Evolutionary conservation across 192 early-diverging fungal species (phyloP).

Genomic region (Mortierella hygrophila): DNA sequence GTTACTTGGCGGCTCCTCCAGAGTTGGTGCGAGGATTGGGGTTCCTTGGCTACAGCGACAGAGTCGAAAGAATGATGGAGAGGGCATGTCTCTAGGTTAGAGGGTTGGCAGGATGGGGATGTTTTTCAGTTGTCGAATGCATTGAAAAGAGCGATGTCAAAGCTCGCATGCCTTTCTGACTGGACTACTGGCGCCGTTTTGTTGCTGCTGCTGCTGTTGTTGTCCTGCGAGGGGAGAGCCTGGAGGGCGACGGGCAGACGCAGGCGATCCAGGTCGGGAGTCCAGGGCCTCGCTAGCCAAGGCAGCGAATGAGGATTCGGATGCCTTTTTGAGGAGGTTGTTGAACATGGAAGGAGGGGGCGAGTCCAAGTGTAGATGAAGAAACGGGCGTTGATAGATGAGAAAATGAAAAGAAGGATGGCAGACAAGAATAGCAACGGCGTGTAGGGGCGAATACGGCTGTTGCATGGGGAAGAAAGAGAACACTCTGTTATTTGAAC

Average conservation of each 20-base stretch:
- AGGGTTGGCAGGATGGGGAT: not conserved
- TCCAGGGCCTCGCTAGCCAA: slow-evolving; percentile 55
- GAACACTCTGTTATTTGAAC: not conserved
- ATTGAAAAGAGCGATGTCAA: not conserved
- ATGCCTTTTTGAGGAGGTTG: slow-evolving; percentile 56
- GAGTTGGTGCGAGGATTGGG: slow-evolving; percentile 9
- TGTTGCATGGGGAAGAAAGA: not conserved
- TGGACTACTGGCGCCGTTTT: slow-evolving; percentile 15
- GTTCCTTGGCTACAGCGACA: slow-evolving; percentile 32
- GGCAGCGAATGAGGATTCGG: slow-evolving; percentile 50
- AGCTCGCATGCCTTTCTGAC: slow-evolving; percentile 40
- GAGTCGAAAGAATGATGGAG: not conserved
- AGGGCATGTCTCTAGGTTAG: not conserved
- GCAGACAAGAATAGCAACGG: not conserved
- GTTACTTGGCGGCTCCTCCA: slow-evolving; percentile 24
- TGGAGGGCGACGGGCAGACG: slow-evolving; percentile 21
- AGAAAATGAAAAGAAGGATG: not conserved
- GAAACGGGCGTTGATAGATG: not conserved
- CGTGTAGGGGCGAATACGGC: too few relatives aligned
- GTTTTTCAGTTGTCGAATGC: not conserved
- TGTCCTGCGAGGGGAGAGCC: slow-evolving; percentile 36
- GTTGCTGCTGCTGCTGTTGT: slow-evolving; percentile 26
- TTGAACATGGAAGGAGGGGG: slow-evolving; percentile 46
- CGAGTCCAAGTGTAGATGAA: not conserved
- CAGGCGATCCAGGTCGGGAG: slow-evolving; percentile 52